Conservation (phyloP, 768 basidiomycete genomes). For the Mycena crocata region DNA sequence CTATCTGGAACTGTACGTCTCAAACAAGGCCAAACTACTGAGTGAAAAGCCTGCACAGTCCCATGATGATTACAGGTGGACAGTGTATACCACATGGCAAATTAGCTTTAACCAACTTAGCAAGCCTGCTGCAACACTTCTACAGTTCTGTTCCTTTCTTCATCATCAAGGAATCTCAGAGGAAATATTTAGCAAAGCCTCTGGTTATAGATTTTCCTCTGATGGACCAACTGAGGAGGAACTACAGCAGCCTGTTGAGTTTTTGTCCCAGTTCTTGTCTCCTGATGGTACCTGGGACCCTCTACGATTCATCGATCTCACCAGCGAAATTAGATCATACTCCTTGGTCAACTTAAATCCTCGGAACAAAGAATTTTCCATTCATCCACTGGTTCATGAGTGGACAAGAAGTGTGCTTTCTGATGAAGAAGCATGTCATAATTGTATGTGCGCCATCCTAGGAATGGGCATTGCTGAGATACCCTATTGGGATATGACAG, state of each 20-base stretch:
- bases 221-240: neutral
- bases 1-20: no score
- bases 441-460: no score
- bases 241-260: neutral
- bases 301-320: neutral
- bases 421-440: no score
- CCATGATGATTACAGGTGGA: no score
- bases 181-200: neutral
- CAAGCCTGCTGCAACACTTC: neutral
- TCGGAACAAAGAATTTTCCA: neutral
- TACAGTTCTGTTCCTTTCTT: neutral
- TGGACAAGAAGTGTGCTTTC: neutral
- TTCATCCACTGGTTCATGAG: neutral
- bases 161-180: neutral
- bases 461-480: no score
- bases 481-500: no score
- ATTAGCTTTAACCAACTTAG: neutral
- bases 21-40: no score
- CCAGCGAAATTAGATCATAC: no score
- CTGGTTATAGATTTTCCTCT: neutral
- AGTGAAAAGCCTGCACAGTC: no score
- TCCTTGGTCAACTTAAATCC: neutral
- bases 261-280: neutral
- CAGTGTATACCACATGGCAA: neutral
- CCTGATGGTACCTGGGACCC: neutral